Conservation (phyloP, 805 yeast species). For the Blastobotrys americana region DNA sequence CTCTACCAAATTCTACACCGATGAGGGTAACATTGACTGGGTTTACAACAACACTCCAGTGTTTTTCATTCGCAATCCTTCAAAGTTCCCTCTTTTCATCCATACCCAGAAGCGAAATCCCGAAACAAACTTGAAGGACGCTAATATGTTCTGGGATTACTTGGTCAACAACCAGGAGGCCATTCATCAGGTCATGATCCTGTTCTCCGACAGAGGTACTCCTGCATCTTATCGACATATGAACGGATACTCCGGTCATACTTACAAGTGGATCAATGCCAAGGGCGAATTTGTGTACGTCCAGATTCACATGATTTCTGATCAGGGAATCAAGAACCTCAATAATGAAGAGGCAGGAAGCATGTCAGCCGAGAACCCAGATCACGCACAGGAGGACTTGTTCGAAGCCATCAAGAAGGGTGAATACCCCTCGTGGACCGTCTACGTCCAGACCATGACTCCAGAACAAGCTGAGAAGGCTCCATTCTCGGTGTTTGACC, state of each 20-base stretch:
- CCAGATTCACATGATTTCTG: constrained; percentile 47
- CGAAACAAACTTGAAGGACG: constrained; percentile 50
- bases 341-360: constrained; percentile 41
- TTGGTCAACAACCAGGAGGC: constrained; percentile 48
- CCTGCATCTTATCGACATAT: constrained; percentile 48
- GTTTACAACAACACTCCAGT: constrained; percentile 68
- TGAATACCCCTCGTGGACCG: constrained; percentile 45
- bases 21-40: constrained; percentile 64
- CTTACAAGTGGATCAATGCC: constrained; percentile 49
- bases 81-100: constrained; percentile 57
- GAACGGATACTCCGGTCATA: constrained; percentile 62
- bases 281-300: constrained; percentile 47
- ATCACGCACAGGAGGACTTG: constrained; percentile 40
- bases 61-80: constrained; percentile 57
- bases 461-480: constrained; percentile 48
- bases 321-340: constrained; percentile 44
- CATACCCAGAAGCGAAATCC: constrained; percentile 70
- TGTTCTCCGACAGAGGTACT: constrained; percentile 56
- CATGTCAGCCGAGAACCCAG: constrained; percentile 45
- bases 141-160: constrained; percentile 53
- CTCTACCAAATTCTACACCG: constrained; percentile 57
- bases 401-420: constrained; percentile 43
- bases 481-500: constrained; percentile 43
- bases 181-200: constrained; percentile 48
- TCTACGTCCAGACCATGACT: constrained; percentile 53